These are phyloP conservation scores for Agastache rugosa DNA, from an alignment of 257 asterid genomes.

Conservation along the genomic window DNA sequence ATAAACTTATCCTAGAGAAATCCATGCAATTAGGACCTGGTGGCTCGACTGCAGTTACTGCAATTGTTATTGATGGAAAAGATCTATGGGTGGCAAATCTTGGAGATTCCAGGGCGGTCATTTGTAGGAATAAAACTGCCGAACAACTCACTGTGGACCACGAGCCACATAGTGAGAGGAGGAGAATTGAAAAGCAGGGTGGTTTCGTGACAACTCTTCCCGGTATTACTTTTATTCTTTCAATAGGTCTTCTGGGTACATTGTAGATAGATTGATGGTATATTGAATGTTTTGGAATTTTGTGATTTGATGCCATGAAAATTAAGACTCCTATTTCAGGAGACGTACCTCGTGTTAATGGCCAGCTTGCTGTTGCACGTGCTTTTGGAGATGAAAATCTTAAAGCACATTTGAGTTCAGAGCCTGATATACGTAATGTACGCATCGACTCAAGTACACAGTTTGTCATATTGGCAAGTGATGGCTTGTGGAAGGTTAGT, in stretches of 20 bases:
- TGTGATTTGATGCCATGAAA: slow-evolving; percentile 38
- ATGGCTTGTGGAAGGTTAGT: slow-evolving; percentile 90
- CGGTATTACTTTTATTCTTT: slow-evolving; percentile 47
- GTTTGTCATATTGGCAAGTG: slow-evolving; percentile 80
- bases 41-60: slow-evolving; percentile 89
- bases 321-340: slow-evolving; percentile 54
- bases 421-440: slow-evolving; percentile 66
- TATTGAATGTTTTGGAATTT: slow-evolving; percentile 19
- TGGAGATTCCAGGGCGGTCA: slow-evolving; percentile 85
- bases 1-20: slow-evolving; percentile 65
- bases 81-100: slow-evolving; percentile 81
- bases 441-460: slow-evolving; percentile 56
- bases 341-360: slow-evolving; percentile 86
- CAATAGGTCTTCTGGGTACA: background rate
- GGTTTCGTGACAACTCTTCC: slow-evolving; percentile 80
- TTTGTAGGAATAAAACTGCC: slow-evolving; percentile 59
- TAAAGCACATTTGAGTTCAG: slow-evolving; percentile 80
- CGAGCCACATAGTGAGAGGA: slow-evolving; percentile 72
- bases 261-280: background rate
- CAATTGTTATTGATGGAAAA: slow-evolving; percentile 75
- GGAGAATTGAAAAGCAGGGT: slow-evolving; percentile 71
- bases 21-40: slow-evolving; percentile 79
- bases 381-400: slow-evolving; percentile 87
- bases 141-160: slow-evolving; percentile 81
- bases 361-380: slow-evolving; percentile 87